Conservation (phyloP, 257 asterid species). For the Galeopsis tetrahit region DNA sequence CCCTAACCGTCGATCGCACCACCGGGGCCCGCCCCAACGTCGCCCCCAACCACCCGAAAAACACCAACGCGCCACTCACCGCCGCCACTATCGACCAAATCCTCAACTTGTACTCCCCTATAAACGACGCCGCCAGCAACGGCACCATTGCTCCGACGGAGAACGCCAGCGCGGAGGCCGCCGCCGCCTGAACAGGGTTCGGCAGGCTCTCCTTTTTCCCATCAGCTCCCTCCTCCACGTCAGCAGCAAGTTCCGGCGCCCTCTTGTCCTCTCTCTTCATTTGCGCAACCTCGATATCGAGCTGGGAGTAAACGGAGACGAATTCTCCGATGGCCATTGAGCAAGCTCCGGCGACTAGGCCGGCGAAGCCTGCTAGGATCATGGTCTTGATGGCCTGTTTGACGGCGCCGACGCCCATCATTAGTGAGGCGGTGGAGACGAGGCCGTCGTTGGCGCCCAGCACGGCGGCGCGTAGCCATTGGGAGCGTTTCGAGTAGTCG, state of each 20-base stretch:
- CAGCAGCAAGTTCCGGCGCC: constrained; percentile 25
- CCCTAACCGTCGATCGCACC: constrained; percentile 58
- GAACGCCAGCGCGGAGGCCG: constrained; percentile 78
- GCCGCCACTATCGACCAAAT: constrained; percentile 61
- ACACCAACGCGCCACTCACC: constrained; percentile 59
- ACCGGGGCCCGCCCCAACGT: constrained; percentile 63
- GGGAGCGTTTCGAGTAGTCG: constrained; percentile 76
- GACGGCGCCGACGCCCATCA: constrained; percentile 93
- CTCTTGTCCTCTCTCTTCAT: constrained; percentile 48
- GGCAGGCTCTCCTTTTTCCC: constrained; percentile 51
- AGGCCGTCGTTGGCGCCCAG: constrained; percentile 88
- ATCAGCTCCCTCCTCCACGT: background rate
- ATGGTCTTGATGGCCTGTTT: constrained; percentile 73
- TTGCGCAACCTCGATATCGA: constrained; percentile 74
- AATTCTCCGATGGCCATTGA: constrained; percentile 92
- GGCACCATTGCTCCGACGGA: constrained; percentile 82
- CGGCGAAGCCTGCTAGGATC: constrained; percentile 82
- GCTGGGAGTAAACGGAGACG: constrained; percentile 81
- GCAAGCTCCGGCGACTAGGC: constrained; percentile 83
- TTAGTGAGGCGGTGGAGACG: constrained; percentile 73
- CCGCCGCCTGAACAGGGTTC: constrained; percentile 76
- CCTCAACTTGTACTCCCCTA: constrained; percentile 66
- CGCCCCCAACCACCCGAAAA: constrained; percentile 82
- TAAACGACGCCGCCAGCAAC: constrained; percentile 71
- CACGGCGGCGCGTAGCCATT: constrained; percentile 91